These are phyloP conservation scores for Arctium minus DNA, from an alignment of 129 eudicot genomes.

Conservation along the genomic window DNA sequence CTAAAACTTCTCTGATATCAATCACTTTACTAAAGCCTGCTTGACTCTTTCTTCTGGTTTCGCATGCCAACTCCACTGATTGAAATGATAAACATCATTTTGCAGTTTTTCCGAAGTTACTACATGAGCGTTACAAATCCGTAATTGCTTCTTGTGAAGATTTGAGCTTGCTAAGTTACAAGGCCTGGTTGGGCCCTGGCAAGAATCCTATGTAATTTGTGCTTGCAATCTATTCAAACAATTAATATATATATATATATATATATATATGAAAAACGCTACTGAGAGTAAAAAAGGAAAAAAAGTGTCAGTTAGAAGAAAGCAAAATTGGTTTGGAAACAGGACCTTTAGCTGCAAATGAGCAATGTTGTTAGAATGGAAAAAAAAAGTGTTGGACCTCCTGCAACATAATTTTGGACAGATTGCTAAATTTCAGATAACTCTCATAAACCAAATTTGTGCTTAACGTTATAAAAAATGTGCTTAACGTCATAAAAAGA, in stretches of 20 bases:
- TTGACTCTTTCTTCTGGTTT: background rate
- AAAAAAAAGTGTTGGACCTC: background rate
- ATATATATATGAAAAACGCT: background rate
- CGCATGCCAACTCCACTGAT: background rate
- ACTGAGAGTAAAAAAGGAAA: background rate
- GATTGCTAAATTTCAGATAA: background rate
- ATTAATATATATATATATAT: background rate
- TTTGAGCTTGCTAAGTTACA: slow-evolving; percentile 1
- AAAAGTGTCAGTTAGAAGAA: background rate
- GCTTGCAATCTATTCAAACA: background rate
- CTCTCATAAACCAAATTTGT: background rate
- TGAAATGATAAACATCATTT: background rate
- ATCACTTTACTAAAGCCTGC: background rate
- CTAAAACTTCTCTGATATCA: background rate
- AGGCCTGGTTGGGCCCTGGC: background rate
- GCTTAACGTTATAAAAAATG: background rate
- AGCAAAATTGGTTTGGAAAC: background rate
- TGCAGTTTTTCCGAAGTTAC: background rate
- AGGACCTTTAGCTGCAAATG: background rate
- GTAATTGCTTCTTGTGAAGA: background rate
- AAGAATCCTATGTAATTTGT: background rate
- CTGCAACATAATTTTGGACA: background rate
- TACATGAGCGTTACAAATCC: background rate
- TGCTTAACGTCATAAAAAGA: background rate
- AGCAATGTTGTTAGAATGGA: background rate